Evolutionary conservation across 2,329 filamentous ascomycete species (phyloP).

Genomic region (Rhynchosporium graminicola): DNA sequence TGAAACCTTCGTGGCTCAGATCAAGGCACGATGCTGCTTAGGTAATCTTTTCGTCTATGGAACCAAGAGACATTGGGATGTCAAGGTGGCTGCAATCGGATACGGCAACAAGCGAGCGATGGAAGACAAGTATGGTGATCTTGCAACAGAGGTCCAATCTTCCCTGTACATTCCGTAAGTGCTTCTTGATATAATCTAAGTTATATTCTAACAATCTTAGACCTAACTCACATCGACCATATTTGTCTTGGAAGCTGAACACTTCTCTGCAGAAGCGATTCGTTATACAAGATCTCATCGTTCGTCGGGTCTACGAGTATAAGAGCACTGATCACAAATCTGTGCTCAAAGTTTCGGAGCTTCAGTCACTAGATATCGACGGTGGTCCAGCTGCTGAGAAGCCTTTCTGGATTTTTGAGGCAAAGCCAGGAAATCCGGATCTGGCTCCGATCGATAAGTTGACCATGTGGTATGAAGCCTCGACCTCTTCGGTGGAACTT

Average conservation of each 20-base stretch:
- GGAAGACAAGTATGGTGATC: conserved; percentile 25
- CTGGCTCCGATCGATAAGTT: conserved; percentile 5
- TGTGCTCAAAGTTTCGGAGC: conserved; percentile 22
- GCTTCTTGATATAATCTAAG: not conserved
- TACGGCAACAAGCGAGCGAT: conserved; percentile 13
- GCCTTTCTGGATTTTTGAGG: conserved; percentile 5
- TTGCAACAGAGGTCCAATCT: conserved; percentile 26
- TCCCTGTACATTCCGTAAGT: conserved; percentile 38
- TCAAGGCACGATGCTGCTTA: conserved; percentile 25
- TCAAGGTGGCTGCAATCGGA: conserved; percentile 31
- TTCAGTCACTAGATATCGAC: conserved; percentile 23
- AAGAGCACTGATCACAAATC: conserved; percentile 21
- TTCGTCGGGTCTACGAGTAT: conserved; percentile 22
- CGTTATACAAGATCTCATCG: conserved; percentile 16
- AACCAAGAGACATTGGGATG: conserved; percentile 38
- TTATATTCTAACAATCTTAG: not conserved
- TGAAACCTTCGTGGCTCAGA: conserved; percentile 31
- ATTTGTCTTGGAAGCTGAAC: conserved; percentile 21
- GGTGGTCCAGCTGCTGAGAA: not conserved
- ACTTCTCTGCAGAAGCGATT: conserved; percentile 13
- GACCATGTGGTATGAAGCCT: conserved; percentile 29
- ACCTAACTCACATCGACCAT: conserved; percentile 24
- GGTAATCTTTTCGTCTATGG: conserved; percentile 38
- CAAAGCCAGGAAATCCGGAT: conserved; percentile 1
- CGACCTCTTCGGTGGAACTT: conserved; percentile 18